These are phyloP conservation scores for Citrus unshiu DNA, from an alignment of 345 rosid genomes.

Conservation along the genomic window DNA sequence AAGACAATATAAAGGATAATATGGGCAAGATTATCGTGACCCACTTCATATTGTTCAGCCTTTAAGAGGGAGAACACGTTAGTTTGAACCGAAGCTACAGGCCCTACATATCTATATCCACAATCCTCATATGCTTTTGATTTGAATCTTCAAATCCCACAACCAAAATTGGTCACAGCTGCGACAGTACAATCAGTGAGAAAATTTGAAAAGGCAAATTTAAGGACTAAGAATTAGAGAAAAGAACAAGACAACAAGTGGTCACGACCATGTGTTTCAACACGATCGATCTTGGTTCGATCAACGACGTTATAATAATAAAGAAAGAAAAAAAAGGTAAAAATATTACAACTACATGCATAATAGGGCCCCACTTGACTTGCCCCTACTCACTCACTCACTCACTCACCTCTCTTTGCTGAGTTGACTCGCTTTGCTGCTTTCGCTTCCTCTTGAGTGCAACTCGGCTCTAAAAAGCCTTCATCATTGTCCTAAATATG, in stretches of 20 bases:
- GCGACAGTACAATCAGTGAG: not conserved
- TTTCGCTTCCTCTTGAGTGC: not conserved
- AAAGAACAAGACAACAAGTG: not conserved
- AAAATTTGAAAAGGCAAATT: not conserved
- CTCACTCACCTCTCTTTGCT: not conserved
- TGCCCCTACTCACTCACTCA: not conserved
- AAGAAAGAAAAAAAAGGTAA: not conserved
- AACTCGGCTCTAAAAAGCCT: constrained; percentile 3
- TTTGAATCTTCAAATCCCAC: not conserved
- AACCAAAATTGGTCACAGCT: not conserved
- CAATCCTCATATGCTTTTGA: not conserved
- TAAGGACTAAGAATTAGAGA: not conserved
- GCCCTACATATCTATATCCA: not conserved
- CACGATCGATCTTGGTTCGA: constrained; percentile 8
- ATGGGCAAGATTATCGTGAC: not conserved
- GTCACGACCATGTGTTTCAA: constrained; percentile 16
- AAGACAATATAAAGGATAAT: not conserved
- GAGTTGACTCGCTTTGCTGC: constrained; percentile 4
- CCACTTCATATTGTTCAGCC: not conserved
- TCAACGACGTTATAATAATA: constrained; percentile 4
- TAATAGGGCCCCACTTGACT: not conserved
- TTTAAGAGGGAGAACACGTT: constrained; percentile 6
- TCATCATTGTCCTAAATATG: constrained; percentile 1
- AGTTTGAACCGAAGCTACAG: not conserved
- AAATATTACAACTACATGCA: constrained; percentile 13